phyloP scores from a whole-genome alignment of 805 yeast genomes.

The Clavispora fructus region DNA sequence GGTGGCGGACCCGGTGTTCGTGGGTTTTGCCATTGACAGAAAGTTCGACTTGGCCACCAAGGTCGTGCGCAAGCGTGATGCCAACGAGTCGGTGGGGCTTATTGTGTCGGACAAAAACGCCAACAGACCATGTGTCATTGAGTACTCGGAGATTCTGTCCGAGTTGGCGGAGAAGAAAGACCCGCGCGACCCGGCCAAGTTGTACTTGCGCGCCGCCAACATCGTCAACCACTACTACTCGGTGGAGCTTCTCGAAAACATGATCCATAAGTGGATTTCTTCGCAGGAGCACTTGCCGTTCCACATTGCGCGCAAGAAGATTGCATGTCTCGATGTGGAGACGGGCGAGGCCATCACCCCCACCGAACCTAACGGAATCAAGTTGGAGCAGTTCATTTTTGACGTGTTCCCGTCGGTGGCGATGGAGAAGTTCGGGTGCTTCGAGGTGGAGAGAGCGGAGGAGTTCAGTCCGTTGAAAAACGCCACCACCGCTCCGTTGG shows the following conservation, averaged over 20 bases:
- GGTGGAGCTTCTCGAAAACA: slow-evolving; percentile 57
- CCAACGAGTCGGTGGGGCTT: slow-evolving; percentile 85
- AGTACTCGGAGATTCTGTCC: slow-evolving; percentile 81
- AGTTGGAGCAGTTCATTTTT: slow-evolving; percentile 93
- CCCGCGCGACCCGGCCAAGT: slow-evolving; percentile 43
- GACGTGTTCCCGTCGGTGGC: slow-evolving; percentile 86
- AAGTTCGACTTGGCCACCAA: slow-evolving; percentile 79
- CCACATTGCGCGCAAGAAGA: slow-evolving; percentile 91
- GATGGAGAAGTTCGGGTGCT: slow-evolving; percentile 72
- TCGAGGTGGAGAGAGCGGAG: slow-evolving; percentile 79
- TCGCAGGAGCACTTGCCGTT: slow-evolving; percentile 72
- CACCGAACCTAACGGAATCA: slow-evolving; percentile 80
- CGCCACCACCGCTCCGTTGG: slow-evolving; percentile 75
- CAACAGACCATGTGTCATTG: slow-evolving; percentile 81
- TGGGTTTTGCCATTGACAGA: slow-evolving; percentile 76
- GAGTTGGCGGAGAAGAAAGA: slow-evolving; percentile 69
- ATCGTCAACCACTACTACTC: slow-evolving; percentile 96
- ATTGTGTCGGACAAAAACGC: slow-evolving; percentile 63
- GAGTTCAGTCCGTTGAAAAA: slow-evolving; percentile 96
- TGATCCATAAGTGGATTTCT: slow-evolving; percentile 66
- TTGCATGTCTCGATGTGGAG: slow-evolving; percentile 48
- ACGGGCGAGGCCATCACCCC: slow-evolving; percentile 55
- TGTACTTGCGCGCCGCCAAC: slow-evolving; percentile 87
- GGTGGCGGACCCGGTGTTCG: slow-evolving; percentile 86
- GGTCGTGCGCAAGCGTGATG: slow-evolving; percentile 88